phyloP scores from a whole-genome alignment of 1,284 basidiomycete genomes.

The Singerocomus inundabilis region DNA sequence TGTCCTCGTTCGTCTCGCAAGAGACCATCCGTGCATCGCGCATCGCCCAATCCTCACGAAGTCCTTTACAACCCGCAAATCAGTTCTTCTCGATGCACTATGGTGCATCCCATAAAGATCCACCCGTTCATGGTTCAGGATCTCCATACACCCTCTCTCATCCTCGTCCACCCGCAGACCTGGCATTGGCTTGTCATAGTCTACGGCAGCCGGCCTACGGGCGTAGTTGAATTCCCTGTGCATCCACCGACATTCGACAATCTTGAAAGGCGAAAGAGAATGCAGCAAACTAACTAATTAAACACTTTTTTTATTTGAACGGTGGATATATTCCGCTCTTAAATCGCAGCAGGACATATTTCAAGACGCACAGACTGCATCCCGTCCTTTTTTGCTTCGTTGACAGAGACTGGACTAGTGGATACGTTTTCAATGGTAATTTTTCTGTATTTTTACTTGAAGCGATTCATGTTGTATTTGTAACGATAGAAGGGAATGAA shows the following conservation, averaged over 20 bases:
- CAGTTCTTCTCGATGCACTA: conserved; percentile 19
- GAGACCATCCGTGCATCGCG: conserved; percentile 41
- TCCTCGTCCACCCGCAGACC: conserved; percentile 11
- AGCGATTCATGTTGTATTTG: conserved; percentile 22
- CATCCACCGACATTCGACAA: not conserved
- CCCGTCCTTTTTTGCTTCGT: conserved; percentile 17
- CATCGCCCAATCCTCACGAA: conserved; percentile 14
- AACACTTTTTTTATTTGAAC: conserved; percentile 17
- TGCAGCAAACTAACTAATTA: conserved; percentile 16
- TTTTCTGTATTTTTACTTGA: conserved; percentile 27
- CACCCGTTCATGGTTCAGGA: conserved; percentile 2
- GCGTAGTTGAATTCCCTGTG: conserved; percentile 4
- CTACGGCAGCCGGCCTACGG: conserved; percentile 9
- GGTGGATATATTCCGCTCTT: conserved; percentile 18
- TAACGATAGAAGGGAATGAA: conserved; percentile 13
- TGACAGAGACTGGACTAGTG: not conserved
- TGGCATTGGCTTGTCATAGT: conserved; percentile 14
- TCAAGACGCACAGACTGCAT: conserved; percentile 15
- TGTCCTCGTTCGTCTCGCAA: conserved; percentile 32
- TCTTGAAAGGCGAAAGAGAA: not conserved
- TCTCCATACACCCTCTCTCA: conserved; percentile 7
- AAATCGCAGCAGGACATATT: conserved; percentile 9
- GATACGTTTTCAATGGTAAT: conserved; percentile 5
- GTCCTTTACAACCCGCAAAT: conserved; percentile 28
- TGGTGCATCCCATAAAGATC: conserved; percentile 11